phyloP scores from a whole-genome alignment of 352 stramenopile genomes.

The Phytophthora idaei region DNA sequence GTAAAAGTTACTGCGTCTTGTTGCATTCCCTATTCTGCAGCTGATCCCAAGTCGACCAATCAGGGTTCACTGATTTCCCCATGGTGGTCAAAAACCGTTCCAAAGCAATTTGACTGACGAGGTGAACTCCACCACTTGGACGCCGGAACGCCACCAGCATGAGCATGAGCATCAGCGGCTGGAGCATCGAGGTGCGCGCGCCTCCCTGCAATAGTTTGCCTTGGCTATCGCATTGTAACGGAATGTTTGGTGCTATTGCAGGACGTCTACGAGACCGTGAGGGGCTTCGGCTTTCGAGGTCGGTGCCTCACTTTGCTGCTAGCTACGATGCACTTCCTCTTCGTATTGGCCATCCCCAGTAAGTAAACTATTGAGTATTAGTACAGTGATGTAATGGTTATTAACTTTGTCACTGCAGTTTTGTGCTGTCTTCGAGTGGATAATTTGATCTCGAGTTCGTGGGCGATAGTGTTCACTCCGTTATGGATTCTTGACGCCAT shows the following conservation, averaged over 20 bases:
- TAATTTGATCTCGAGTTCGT: conserved; percentile 23
- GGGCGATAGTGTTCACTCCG: conserved; percentile 27
- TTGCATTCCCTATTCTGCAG: background rate
- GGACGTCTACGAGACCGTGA: conserved; percentile 32
- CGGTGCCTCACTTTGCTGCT: conserved; percentile 34
- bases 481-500: conserved; percentile 35
- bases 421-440: conserved; percentile 37
- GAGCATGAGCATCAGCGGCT: conserved; percentile 23
- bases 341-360: conserved; percentile 31
- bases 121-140: conserved; percentile 1
- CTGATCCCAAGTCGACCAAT: conserved; percentile 7
- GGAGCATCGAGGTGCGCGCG: conserved; percentile 25
- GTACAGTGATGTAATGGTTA: background rate
- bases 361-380: background rate
- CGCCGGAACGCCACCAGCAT: background rate
- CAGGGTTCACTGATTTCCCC: background rate
- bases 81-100: background rate
- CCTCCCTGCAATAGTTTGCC: background rate
- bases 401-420: conserved; percentile 16
- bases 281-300: conserved; percentile 33
- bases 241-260: conserved; percentile 10
- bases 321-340: conserved; percentile 27
- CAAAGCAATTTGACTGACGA: background rate
- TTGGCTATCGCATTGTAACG: background rate
- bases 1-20: no score